Evolutionary conservation across 2,329 filamentous ascomycete species (phyloP).

Genomic region (Niveomyces coronatus): DNA sequence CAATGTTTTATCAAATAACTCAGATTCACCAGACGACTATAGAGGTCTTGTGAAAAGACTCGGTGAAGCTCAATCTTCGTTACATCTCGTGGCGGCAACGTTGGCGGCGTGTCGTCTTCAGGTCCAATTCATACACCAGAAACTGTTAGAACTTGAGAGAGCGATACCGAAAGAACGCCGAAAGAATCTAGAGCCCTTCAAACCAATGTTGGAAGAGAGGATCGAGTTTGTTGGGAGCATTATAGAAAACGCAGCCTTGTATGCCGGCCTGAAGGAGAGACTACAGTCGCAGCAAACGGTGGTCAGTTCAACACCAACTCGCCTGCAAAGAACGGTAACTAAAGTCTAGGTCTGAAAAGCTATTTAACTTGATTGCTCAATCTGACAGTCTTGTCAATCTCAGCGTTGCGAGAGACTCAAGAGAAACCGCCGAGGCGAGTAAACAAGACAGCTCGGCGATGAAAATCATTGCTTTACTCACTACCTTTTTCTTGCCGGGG

Average conservation of each 20-base stretch:
- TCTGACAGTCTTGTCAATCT: neutral
- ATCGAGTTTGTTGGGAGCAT: neutral
- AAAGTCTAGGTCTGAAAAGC: neutral
- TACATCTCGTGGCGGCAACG: neutral
- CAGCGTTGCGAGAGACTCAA: neutral
- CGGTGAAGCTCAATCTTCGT: neutral
- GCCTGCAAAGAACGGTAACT: neutral
- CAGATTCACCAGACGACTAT: neutral
- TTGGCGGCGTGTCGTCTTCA: neutral
- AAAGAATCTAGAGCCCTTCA: neutral
- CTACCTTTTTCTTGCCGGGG: constrained; percentile 36
- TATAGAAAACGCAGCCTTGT: neutral
- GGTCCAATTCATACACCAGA: neutral
- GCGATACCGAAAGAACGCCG: neutral
- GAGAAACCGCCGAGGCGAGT: constrained; percentile 22
- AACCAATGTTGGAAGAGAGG: neutral
- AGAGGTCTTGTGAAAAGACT: neutral
- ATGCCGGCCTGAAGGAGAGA: neutral
- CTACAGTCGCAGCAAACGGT: neutral
- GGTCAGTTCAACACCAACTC: neutral
- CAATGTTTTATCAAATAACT: neutral
- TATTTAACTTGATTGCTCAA: neutral
- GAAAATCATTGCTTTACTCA: constrained; percentile 38
- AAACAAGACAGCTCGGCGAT: constrained; percentile 35
- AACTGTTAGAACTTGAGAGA: neutral